A percentile compares a stretch with the other conserved stretches of the same genome.
phyloP scores from a whole-genome alignment of 1,284 basidiomycete genomes.

The Moniliophthora roreri region DNA sequence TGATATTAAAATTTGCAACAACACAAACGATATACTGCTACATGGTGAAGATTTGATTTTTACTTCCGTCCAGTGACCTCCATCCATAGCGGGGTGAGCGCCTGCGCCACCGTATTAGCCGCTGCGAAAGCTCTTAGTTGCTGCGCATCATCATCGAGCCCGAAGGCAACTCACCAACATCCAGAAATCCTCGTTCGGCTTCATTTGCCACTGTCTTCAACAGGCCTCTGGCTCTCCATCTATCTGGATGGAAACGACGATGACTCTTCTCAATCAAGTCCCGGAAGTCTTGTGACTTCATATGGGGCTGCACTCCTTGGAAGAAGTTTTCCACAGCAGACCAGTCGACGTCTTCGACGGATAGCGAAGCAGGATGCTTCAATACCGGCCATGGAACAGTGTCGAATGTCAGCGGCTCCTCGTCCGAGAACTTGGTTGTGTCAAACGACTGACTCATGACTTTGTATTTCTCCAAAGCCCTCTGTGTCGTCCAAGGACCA shows the following conservation, averaged over 20 bases:
- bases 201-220: slow-evolving; percentile 53
- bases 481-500: slow-evolving; percentile 56
- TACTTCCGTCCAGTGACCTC: slow-evolving; percentile 34
- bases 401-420: slow-evolving; percentile 52
- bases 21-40: no score
- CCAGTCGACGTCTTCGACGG: slow-evolving; percentile 68
- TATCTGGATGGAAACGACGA: slow-evolving; percentile 66
- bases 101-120: slow-evolving; percentile 60
- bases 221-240: slow-evolving; percentile 58
- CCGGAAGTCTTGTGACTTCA: slow-evolving; percentile 61
- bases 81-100: slow-evolving; percentile 59
- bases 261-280: slow-evolving; percentile 66
- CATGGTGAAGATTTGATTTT: not conserved
- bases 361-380: slow-evolving; percentile 45
- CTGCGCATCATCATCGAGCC: slow-evolving; percentile 6
- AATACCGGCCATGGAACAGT: slow-evolving; percentile 74
- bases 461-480: slow-evolving; percentile 68
- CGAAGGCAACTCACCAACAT: slow-evolving; percentile 47
- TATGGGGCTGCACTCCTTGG: slow-evolving; percentile 41
- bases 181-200: slow-evolving; percentile 49
- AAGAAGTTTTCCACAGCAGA: slow-evolving; percentile 71
- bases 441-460: slow-evolving; percentile 63
- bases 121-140: slow-evolving; percentile 26
- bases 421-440: slow-evolving; percentile 48
- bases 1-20: no score